These are phyloP conservation scores for Geosmithia putterillii DNA, from an alignment of 2,329 filamentous ascomycete genomes.

Conservation along the genomic window DNA sequence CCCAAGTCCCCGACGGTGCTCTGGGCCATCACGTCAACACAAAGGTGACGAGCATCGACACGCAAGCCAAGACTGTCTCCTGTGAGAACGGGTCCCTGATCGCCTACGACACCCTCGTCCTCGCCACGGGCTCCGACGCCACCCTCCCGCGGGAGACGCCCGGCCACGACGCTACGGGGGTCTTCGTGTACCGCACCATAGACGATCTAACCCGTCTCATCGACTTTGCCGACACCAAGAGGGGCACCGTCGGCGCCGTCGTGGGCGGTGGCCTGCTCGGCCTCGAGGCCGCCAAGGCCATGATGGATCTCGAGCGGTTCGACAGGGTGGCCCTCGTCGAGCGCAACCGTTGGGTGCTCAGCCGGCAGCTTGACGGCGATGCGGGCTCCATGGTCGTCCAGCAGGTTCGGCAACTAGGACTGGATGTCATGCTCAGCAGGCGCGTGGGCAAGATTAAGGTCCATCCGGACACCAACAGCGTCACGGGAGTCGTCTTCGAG, in stretches of 20 bases:
- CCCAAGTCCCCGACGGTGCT: conserved; percentile 50
- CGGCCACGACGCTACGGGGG: conserved; percentile 66
- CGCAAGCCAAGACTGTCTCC: conserved; percentile 50
- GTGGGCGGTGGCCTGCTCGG: conserved; percentile 79
- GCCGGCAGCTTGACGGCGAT: conserved; percentile 69
- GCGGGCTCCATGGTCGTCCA: conserved; percentile 73
- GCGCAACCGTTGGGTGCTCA: conserved; percentile 70
- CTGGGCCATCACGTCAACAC: conserved; percentile 68
- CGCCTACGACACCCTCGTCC: conserved; percentile 66
- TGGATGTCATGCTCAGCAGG: conserved; percentile 71
- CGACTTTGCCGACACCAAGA: conserved; percentile 52
- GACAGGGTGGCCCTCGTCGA: conserved; percentile 68
- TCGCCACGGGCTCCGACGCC: conserved; percentile 80
- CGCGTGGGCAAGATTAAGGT: conserved; percentile 61
- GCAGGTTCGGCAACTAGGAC: conserved; percentile 63
- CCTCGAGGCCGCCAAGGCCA: conserved; percentile 80
- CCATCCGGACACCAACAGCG: conserved; percentile 51
- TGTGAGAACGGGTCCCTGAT: conserved; percentile 60
- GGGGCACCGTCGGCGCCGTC: conserved; percentile 59
- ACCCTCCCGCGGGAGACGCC: conserved; percentile 60
- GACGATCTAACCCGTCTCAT: conserved; percentile 44
- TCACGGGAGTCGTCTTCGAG: conserved; percentile 66
- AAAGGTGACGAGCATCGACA: conserved; percentile 51
- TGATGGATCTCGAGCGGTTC: conserved; percentile 74
- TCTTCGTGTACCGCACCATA: conserved; percentile 84